These are phyloP conservation scores for Drechslerella dactyloides DNA, from an alignment of 2,329 filamentous ascomycete genomes.

Conservation along the genomic window DNA sequence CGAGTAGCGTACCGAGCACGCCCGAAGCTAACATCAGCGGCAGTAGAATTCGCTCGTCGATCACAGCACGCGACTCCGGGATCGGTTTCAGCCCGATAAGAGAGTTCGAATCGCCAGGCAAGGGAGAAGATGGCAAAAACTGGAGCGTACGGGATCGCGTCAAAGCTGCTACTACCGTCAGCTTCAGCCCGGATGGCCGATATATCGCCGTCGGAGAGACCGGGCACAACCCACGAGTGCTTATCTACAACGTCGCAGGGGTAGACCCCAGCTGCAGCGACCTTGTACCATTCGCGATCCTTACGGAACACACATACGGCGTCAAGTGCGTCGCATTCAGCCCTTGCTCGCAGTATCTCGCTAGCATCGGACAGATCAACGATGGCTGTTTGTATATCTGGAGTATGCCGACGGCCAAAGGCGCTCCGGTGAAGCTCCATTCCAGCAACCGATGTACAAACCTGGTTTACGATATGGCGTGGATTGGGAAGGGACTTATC, in stretches of 20 bases:
- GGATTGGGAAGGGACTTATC: slow-evolving; percentile 82
- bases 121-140: slow-evolving; percentile 71
- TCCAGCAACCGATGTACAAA: slow-evolving; percentile 94
- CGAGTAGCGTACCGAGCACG: slow-evolving; percentile 62
- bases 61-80: slow-evolving; percentile 61
- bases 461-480: slow-evolving; percentile 82
- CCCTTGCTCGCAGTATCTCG: slow-evolving; percentile 81
- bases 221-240: slow-evolving; percentile 86
- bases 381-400: slow-evolving; percentile 95
- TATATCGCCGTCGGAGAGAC: slow-evolving; percentile 92
- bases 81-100: slow-evolving; percentile 57
- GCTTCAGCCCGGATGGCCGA: slow-evolving; percentile 83
- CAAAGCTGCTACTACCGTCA: slow-evolving; percentile 90
- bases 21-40: slow-evolving; percentile 69
- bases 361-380: slow-evolving; percentile 84
- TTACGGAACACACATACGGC: slow-evolving; percentile 88
- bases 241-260: slow-evolving; percentile 78
- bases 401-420: slow-evolving; percentile 63
- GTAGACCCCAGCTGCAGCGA: slow-evolving; percentile 77
- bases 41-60: slow-evolving; percentile 66
- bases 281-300: slow-evolving; percentile 74
- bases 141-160: slow-evolving; percentile 91
- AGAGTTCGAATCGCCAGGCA: slow-evolving; percentile 64
- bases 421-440: slow-evolving; percentile 69
- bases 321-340: slow-evolving; percentile 90